Base-by-base conservation (phyloP, 2,329 filamentous ascomycete species). In the Curvularia spicifera region DNA sequence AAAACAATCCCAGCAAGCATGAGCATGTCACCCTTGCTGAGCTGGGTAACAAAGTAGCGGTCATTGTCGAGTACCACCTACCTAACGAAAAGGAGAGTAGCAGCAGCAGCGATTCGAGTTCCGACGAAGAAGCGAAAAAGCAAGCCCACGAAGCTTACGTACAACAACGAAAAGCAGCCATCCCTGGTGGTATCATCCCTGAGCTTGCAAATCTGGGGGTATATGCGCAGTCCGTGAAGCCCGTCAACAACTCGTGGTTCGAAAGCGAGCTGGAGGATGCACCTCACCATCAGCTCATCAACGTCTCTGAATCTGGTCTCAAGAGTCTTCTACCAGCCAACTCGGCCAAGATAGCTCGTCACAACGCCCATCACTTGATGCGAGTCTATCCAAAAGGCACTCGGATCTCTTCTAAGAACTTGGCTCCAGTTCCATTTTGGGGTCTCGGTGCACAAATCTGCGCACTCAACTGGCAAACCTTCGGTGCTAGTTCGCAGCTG, bases 211-310 rank as follows among this genome's bases (percentile, higher is more conserved):
- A 83, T 42, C 79, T 90, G 0, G 88, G 88, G 3, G 86, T 90
- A 1, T 90, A 90, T 63, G 88, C 87, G 0, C 88, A 90, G 69
- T 88, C 86, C 0, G 86, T 90, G 55, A 90, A 90, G 70, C 88
- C 88, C 0, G 76, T 77, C 53, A 83, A 90, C 73, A 85, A 87
- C 66, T 87, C 86, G 0, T 90, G 88, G 88, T 89, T 83, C 69
- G 82, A 85, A 3, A 79, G 78, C 2, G 63, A 74, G 15, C 73
- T 84, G 4, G 74, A 80, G 35, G 74, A 79, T 49, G 76, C 81
- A 0, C 87, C 86, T 31, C 85, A 87, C 60, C 84, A 89, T 67
- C 87, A 88, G 56, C 82, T 89, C 61, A 87, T 89, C 81, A 90
- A 91, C 67, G 82, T 90, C 3, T 90, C 87, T 2, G 88, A 90